Percentiles rank a stretch among this genome's conserved stretches.
Evolutionary conservation across 2,329 filamentous ascomycete genomes (phyloP).

Genomic region (Rasamsonia emersonii): DNA sequence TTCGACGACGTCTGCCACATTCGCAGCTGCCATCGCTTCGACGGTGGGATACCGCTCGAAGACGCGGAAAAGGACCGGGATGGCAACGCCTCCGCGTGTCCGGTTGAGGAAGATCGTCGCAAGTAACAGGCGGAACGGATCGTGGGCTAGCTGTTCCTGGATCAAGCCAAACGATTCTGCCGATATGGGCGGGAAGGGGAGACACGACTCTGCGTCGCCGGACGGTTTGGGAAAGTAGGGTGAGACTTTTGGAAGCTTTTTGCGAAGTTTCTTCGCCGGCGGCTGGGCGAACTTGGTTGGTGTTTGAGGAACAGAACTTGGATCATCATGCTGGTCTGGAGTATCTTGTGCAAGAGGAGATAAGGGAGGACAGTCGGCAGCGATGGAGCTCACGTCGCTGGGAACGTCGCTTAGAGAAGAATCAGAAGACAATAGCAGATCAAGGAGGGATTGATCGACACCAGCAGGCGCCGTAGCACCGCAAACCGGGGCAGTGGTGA

Average conservation of each 20-base stretch:
- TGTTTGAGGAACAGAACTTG: conserved; percentile 5
- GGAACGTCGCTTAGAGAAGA: conserved; percentile 27
- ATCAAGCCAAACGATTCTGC: conserved; percentile 64
- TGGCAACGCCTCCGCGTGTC: conserved; percentile 63
- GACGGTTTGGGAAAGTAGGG: conserved; percentile 34
- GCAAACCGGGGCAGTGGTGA: too few relatives aligned
- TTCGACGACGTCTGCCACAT: conserved; percentile 47
- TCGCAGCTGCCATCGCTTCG: conserved; percentile 50
- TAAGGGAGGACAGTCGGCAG: conserved; percentile 10
- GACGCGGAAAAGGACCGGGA: conserved; percentile 65
- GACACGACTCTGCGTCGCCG: conserved; percentile 33
- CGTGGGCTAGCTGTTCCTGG: conserved; percentile 66
- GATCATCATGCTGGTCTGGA: background rate
- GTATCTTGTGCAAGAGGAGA: conserved; percentile 2
- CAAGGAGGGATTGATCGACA: too few relatives aligned
- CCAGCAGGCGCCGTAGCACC: too few relatives aligned
- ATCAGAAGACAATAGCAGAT: conserved; percentile 20
- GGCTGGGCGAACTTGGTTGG: conserved; percentile 8
- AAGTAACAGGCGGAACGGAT: conserved; percentile 73
- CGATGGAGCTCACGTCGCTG: conserved; percentile 18
- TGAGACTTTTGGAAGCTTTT: conserved; percentile 25
- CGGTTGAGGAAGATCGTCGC: conserved; percentile 79
- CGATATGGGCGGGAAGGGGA: conserved; percentile 58
- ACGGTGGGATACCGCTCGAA: conserved; percentile 62
- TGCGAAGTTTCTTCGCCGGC: conserved; percentile 9